phyloP scores from a whole-genome alignment of 176 grass and related monocot genomes.

The Lolium perenne region DNA sequence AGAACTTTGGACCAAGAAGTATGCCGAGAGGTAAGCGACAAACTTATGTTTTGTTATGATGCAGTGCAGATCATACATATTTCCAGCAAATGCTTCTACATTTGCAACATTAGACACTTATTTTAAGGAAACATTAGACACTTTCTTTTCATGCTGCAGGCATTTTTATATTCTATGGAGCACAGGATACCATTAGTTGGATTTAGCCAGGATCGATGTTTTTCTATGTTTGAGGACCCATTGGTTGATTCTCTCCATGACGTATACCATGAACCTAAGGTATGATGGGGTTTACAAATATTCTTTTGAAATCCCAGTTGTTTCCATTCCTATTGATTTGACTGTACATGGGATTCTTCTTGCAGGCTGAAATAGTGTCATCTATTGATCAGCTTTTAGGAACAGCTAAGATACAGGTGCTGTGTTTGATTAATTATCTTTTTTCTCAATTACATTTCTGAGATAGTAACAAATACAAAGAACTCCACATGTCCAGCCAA shows the following conservation, averaged over 20 bases:
- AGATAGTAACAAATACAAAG: slow-evolving; percentile 16
- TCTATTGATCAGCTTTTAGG: slow-evolving; percentile 79
- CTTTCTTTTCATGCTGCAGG: slow-evolving; percentile 52
- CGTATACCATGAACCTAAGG: slow-evolving; percentile 92
- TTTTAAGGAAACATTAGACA: slow-evolving; percentile 5
- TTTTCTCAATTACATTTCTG: slow-evolving; percentile 4
- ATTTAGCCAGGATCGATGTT: slow-evolving; percentile 89
- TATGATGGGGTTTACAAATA: slow-evolving; percentile 35
- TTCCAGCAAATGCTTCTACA: slow-evolving; percentile 14
- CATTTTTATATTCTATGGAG: slow-evolving; percentile 83
- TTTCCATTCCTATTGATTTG: slow-evolving; percentile 36
- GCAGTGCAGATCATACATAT: not conserved
- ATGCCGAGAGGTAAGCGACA: slow-evolving; percentile 78
- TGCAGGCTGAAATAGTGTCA: slow-evolving; percentile 80
- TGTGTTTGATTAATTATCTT: slow-evolving; percentile 5
- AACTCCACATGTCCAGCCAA: not conserved
- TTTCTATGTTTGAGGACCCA: slow-evolving; percentile 89
- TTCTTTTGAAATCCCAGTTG: slow-evolving; percentile 27
- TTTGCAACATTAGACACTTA: not conserved
- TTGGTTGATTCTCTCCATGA: slow-evolving; percentile 88
- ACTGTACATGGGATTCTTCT: slow-evolving; percentile 43
- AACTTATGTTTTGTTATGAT: not conserved
- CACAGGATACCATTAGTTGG: slow-evolving; percentile 87
- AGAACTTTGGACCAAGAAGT: slow-evolving; percentile 83
- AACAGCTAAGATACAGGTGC: slow-evolving; percentile 82